Evolutionary conservation across 140 eudicot species (phyloP).

Genomic region (Ambrosia hybrid): DNA sequence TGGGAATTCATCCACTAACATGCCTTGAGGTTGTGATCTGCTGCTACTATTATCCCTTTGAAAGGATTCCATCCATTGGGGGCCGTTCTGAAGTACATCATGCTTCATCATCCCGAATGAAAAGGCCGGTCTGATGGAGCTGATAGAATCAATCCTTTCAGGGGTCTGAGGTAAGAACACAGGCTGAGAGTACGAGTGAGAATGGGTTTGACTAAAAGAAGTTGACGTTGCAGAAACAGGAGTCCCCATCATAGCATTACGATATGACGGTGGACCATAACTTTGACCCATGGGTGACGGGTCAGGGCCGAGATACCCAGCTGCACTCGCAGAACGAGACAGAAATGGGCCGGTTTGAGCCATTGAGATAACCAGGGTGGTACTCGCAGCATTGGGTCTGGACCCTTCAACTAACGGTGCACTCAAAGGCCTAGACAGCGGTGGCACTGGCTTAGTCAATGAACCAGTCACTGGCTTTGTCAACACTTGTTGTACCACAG

Average conservation of each 20-base stretch:
- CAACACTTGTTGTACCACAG: conserved; percentile 16
- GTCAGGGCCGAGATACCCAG: conserved; percentile 82
- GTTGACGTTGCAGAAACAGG: conserved; percentile 46
- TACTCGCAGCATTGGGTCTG: conserved; percentile 49
- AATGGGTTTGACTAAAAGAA: conserved; percentile 47
- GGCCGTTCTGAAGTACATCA: conserved; percentile 47
- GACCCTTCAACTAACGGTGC: conserved; percentile 74
- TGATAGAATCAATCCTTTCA: conserved; percentile 45
- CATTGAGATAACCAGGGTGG: conserved; percentile 63
- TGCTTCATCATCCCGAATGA: conserved; percentile 63
- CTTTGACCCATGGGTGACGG: conserved; percentile 50
- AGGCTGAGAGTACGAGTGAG: conserved; percentile 53
- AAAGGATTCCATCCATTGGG: conserved; percentile 53
- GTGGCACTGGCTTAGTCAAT: conserved; percentile 35
- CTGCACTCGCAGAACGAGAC: conserved; percentile 84
- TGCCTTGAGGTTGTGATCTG: conserved; percentile 60
- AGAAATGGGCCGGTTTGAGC: conserved; percentile 57
- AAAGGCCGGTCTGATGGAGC: conserved; percentile 40
- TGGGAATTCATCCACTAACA: conserved; percentile 74
- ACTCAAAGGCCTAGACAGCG: conserved; percentile 84
- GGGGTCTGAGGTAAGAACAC: conserved; percentile 44
- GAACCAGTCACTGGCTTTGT: conserved; percentile 23
- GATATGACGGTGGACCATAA: conserved; percentile 67
- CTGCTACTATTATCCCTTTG: neutral
- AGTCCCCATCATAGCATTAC: conserved; percentile 76